A percentile compares a stretch with the other conserved stretches of the same genome.
Evolutionary conservation across 495 filamentous ascomycete species (phyloP).

Genomic region (Penicillium egyptiacum): DNA sequence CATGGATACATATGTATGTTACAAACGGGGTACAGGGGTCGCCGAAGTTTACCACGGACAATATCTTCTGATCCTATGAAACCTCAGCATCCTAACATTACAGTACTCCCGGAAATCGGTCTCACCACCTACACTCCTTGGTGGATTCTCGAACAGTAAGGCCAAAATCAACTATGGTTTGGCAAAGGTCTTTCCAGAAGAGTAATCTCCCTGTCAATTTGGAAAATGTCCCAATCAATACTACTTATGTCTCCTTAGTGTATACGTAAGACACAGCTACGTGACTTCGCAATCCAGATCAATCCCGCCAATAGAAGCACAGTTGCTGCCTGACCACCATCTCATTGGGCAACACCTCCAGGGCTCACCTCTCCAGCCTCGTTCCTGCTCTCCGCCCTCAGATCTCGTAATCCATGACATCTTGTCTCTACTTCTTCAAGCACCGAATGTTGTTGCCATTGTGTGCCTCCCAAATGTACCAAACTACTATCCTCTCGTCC

Average conservation of each 20-base stretch:
- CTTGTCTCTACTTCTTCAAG: background rate
- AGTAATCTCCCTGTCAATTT: background rate
- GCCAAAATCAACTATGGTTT: background rate
- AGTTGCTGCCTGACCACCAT: background rate
- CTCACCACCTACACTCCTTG: background rate
- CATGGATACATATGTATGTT: too few species aligned
- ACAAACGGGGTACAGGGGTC: background rate
- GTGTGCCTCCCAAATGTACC: background rate
- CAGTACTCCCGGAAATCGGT: background rate
- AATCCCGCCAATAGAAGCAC: background rate
- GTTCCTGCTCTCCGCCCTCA: background rate
- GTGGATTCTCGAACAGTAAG: background rate
- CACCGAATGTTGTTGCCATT: background rate
- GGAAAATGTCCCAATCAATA: background rate
- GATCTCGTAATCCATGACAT: background rate
- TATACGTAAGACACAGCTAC: background rate
- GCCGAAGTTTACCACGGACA: background rate
- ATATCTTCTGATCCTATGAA: background rate
- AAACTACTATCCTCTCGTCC: background rate
- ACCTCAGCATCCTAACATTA: background rate
- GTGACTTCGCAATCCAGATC: background rate
- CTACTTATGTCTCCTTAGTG: background rate
- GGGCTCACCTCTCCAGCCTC: background rate
- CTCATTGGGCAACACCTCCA: background rate
- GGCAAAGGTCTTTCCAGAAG: background rate